A percentile compares a stretch with the other conserved stretches of the same genome.
Conservation (phyloP, 139 green algal species). For the Chlorella sp. region DNA sequence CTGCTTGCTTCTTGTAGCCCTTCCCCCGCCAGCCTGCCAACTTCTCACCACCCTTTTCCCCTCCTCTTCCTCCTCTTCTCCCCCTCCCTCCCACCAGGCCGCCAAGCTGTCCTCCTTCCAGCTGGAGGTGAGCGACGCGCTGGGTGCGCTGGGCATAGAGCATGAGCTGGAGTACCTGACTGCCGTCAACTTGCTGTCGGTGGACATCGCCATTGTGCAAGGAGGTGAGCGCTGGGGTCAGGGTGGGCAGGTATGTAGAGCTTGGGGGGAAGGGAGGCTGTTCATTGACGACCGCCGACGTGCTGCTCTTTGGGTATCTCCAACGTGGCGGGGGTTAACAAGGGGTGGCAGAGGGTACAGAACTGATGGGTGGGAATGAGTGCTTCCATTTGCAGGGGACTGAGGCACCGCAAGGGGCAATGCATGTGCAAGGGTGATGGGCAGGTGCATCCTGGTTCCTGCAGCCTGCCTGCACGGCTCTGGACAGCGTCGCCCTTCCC, state of each 20-base stretch:
- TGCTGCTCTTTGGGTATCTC: not conserved
- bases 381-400: too few relatives aligned
- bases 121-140: slow-evolving; percentile 46
- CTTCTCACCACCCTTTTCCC: not conserved
- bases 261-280: not conserved
- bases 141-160: slow-evolving; percentile 50
- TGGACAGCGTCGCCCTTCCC: not conserved
- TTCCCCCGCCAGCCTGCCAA: not conserved
- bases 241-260: not conserved
- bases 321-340: not conserved
- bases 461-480: not conserved
- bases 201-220: slow-evolving; percentile 58
- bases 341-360: not conserved
- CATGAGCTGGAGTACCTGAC: slow-evolving; percentile 57
- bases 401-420: too few relatives aligned
- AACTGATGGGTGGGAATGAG: too few relatives aligned
- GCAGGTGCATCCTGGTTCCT: too few relatives aligned
- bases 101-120: slow-evolving; percentile 56
- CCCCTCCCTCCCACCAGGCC: not conserved
- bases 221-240: not conserved
- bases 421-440: too few relatives aligned
- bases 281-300: not conserved
- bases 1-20: not conserved
- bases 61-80: not conserved
- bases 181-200: slow-evolving; percentile 48